phyloP scores from a whole-genome alignment of 805 yeast species.

The Maudiozyma turicensis region DNA sequence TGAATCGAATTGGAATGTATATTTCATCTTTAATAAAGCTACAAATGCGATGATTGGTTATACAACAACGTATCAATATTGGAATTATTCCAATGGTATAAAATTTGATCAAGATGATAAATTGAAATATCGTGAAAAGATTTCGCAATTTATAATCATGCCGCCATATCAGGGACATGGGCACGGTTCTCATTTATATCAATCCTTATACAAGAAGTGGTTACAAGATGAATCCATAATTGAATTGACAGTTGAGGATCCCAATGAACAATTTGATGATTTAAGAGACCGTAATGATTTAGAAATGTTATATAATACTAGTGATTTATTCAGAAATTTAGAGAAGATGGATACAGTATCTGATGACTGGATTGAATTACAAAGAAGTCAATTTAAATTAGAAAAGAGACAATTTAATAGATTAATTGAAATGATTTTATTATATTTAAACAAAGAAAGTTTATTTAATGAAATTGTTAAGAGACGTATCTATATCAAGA shows the following conservation, averaged over 20 bases:
- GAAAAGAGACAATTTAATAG: constrained; percentile 73
- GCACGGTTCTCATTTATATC: constrained; percentile 63
- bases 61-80: constrained; percentile 74
- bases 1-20: constrained; percentile 78
- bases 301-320: constrained; percentile 32
- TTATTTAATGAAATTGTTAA: constrained; percentile 54
- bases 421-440: constrained; percentile 62
- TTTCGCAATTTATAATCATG: constrained; percentile 76
- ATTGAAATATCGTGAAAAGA: constrained; percentile 48
- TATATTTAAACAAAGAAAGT: constrained; percentile 31
- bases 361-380: constrained; percentile 33
- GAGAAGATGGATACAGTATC: constrained; percentile 6
- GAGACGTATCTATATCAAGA: constrained; percentile 64
- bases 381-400: constrained; percentile 42
- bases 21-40: constrained; percentile 35
- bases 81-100: constrained; percentile 52
- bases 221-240: constrained; percentile 38
- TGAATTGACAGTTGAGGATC: constrained; percentile 89
- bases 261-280: constrained; percentile 86
- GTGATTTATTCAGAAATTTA: constrained; percentile 27
- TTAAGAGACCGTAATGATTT: constrained; percentile 78
- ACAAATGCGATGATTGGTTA: constrained; percentile 58
- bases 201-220: constrained; percentile 47
- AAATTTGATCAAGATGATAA: constrained; percentile 18
- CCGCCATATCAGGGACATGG: constrained; percentile 75